Conservation (phyloP, 2,329 filamentous ascomycete species). For the Botrytis hyacinthi region DNA sequence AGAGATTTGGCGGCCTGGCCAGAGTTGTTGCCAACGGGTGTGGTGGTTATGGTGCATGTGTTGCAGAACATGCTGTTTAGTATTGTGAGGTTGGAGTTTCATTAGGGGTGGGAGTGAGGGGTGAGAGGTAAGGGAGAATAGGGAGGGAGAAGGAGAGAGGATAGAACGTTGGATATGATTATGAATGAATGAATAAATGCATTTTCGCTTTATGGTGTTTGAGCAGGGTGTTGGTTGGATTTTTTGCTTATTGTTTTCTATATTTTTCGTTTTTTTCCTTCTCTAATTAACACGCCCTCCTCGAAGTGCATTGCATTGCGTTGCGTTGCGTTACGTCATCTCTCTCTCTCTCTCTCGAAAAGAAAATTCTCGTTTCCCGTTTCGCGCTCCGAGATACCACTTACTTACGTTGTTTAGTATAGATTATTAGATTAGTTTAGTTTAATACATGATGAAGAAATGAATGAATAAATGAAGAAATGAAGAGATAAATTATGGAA, state of each 20-base stretch:
- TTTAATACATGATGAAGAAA: background rate
- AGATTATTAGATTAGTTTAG: background rate
- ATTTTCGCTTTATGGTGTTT: background rate
- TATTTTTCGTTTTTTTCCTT: fast-evolving
- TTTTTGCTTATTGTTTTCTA: background rate
- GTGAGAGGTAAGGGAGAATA: too few relatives aligned
- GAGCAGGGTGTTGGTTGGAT: constrained; percentile 4
- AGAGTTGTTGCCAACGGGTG: constrained; percentile 63
- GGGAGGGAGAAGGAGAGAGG: background rate
- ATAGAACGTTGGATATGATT: background rate
- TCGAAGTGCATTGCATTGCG: background rate
- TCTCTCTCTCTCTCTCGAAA: background rate
- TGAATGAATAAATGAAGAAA: background rate
- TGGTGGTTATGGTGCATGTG: constrained; percentile 65
- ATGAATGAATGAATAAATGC: background rate
- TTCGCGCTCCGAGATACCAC: background rate
- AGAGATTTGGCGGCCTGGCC: constrained; percentile 65
- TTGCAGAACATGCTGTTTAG: constrained; percentile 72
- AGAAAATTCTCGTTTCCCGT: background rate
- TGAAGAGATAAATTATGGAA: too few relatives aligned
- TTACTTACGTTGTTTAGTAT: background rate
- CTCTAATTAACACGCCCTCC: background rate
- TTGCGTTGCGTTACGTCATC: background rate
- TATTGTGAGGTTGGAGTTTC: constrained; percentile 63
- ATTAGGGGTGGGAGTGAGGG: constrained; percentile 23